Conservation (phyloP, 495 filamentous ascomycete species). For the Chlorociboria aeruginascens region DNA sequence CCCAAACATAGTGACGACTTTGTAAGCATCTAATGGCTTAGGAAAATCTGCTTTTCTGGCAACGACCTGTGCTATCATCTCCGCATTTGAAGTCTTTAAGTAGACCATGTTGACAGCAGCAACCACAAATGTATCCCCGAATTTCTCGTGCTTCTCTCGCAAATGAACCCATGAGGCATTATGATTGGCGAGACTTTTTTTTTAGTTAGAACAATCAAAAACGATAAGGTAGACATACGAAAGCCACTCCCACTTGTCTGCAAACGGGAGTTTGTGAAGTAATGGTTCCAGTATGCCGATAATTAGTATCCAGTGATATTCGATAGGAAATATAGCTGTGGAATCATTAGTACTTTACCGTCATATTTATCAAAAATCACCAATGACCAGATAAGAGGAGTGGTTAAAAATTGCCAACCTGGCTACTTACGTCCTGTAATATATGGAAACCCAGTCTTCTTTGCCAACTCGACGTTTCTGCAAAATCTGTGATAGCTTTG, state of each 20-base stretch:
- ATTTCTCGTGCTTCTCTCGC: constrained; percentile 20
- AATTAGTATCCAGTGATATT: not conserved
- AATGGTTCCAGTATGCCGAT: not conserved
- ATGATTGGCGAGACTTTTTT: not conserved
- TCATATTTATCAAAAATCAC: not conserved
- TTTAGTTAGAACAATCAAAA: no score
- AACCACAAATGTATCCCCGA: not conserved
- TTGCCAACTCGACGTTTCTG: not conserved
- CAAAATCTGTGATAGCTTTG: not conserved
- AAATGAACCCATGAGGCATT: not conserved
- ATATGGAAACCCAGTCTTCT: constrained; percentile 2
- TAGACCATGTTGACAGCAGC: constrained; percentile 27
- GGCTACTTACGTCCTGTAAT: not conserved
- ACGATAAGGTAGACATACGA: not conserved
- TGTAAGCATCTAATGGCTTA: constrained; percentile 49
- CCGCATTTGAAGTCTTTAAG: constrained; percentile 43
- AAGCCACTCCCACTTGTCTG: not conserved
- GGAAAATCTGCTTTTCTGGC: constrained; percentile 51
- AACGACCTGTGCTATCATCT: constrained; percentile 45
- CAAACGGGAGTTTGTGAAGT: not conserved
- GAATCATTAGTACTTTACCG: not conserved
- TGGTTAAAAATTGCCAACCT: not conserved
- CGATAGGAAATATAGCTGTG: not conserved
- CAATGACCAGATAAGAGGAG: not conserved
- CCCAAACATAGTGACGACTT: constrained; percentile 47